Conservation (phyloP, 108 stramenopile genomes). For the Skeletonema menzelii region DNA sequence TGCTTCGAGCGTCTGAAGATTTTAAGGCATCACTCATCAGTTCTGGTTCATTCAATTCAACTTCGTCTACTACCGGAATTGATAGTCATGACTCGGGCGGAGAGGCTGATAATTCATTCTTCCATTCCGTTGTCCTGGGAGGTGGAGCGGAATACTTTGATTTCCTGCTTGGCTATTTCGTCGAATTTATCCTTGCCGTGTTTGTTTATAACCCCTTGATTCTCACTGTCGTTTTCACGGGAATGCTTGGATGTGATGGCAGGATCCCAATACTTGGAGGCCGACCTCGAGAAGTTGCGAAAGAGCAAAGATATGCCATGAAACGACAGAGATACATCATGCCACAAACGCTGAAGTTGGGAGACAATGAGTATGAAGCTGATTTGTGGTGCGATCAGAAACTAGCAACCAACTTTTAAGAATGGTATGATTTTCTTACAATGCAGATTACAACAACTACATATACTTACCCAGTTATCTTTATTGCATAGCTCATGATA, state of each 20-base stretch:
- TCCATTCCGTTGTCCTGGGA: constrained; percentile 16
- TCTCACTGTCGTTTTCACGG: constrained; percentile 62
- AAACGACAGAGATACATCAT: constrained; percentile 35
- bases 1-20: constrained; percentile 51
- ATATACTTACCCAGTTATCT: too few species aligned
- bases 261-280: constrained; percentile 60
- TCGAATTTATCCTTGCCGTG: constrained; percentile 63
- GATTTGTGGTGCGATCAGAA: constrained; percentile 42
- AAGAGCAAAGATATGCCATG: constrained; percentile 42
- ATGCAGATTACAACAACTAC: too few species aligned
- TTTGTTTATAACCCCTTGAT: constrained; percentile 70
- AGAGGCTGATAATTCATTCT: constrained; percentile 29
- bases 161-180: constrained; percentile 61
- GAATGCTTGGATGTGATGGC: constrained; percentile 59
- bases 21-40: too few species aligned
- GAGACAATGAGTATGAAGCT: constrained; percentile 37
- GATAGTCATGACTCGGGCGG: background rate
- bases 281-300: constrained; percentile 53
- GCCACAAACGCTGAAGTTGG: constrained; percentile 37
- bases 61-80: too few species aligned
- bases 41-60: too few species aligned
- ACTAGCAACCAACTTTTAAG: constrained; percentile 33
- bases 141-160: constrained; percentile 46
- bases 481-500: background rate
- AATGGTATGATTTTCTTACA: background rate